phyloP scores from a whole-genome alignment of 192 early-diverging fungal species.

The Funneliformis mosseae region DNA sequence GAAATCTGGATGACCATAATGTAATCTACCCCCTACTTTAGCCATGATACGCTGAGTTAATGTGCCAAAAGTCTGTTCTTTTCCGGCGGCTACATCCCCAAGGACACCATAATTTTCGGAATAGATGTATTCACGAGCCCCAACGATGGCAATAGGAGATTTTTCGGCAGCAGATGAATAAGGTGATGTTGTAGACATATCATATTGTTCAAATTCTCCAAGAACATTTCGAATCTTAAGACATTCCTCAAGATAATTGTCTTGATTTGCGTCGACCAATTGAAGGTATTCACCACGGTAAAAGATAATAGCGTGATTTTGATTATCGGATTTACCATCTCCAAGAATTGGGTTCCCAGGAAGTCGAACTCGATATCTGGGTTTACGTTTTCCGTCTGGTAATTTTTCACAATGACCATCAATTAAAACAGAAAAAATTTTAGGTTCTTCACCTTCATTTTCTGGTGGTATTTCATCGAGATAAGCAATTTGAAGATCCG shows the following conservation, averaged over 20 bases:
- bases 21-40: constrained; percentile 78
- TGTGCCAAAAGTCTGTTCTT: constrained; percentile 87
- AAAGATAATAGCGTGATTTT: constrained; percentile 84
- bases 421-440: constrained; percentile 69
- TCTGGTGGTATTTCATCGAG: constrained; percentile 68
- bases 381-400: constrained; percentile 74
- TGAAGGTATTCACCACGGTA: constrained; percentile 87
- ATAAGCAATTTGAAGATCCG: constrained; percentile 80
- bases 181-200: constrained; percentile 64
- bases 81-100: constrained; percentile 88
- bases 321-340: constrained; percentile 91
- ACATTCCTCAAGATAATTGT: constrained; percentile 90
- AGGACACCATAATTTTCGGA: constrained; percentile 82
- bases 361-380: constrained; percentile 73
- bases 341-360: constrained; percentile 89
- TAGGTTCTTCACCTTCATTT: constrained; percentile 62
- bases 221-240: constrained; percentile 86
- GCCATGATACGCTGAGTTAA: constrained; percentile 85
- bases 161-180: constrained; percentile 67
- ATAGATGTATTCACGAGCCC: constrained; percentile 85
- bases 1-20: constrained; percentile 91
- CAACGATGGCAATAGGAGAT: constrained; percentile 82
- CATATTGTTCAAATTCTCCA: constrained; percentile 82
- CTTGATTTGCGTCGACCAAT: constrained; percentile 88
- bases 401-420: constrained; percentile 73